Base-by-base conservation (phyloP, 805 yeast species). In the Dipodascopsis tothii region DNA sequence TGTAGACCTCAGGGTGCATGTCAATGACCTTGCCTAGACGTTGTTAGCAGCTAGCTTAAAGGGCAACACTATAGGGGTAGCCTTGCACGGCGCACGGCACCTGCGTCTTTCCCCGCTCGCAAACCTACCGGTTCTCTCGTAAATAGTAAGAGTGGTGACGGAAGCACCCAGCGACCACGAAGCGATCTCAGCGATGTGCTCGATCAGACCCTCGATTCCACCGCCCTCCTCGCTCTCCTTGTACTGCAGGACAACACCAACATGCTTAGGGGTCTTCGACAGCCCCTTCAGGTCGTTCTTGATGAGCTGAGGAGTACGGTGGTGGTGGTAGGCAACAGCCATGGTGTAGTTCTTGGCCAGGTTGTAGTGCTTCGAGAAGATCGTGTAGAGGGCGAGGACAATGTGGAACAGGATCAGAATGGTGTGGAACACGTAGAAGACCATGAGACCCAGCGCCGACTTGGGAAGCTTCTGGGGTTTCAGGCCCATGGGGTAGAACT, bases 81-180 rank as follows among this genome's bases (percentile, higher is more conserved):
- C 14, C 30, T 9, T 25, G 9, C 11, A 25, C 30, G 14, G 14
- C 9, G 14, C 9, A 44, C 69, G 71, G 16, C 67, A 60, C 40
- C 70, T n/a, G n/a, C n/a, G n/a, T n/a, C n/a, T n/a, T n/a, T n/a
- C n/a, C n/a, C n/a, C n/a, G n/a, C n/a, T n/a, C n/a, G n/a, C n/a
- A 18, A 57, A 51, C 35, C 54, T 64, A 1, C 96, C 96, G 44
- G 76, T 78, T 57, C 74, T 74, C 63, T 92, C 97, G 66, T 85
- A 90, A 35, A 92, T 69, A 2, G 82, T 71, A 47, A 90, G 68
- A 46, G 69, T 66, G 33, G 78, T 77, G 39, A 87, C 76, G 1
- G 96, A 96, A n/a, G 90, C 78, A 27, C 94, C 81, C n/a, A 85
- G 62, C 33, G 86, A 73, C 98, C 98, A 92, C 4, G 92, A 79